These are phyloP conservation scores for Pythium brachiatum DNA, from an alignment of 352 stramenopile species.

Conservation along the genomic window DNA sequence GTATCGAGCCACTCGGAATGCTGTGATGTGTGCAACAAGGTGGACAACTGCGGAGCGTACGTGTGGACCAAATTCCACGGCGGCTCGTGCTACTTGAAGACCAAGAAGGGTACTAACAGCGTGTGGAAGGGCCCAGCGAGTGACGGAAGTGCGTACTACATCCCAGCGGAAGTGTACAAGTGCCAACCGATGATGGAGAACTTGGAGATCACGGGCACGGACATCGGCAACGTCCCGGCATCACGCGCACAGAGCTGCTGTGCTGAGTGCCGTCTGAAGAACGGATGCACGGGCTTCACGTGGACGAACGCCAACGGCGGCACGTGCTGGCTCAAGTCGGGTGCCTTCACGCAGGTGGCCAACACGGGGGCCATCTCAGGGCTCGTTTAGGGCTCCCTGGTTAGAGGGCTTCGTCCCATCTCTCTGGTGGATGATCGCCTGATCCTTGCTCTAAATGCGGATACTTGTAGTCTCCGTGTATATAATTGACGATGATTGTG, in stretches of 20 bases:
- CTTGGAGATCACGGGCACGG: conserved; percentile 1
- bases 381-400: not conserved
- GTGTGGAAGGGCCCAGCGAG: not conserved
- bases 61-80: conserved; percentile 48
- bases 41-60: conserved; percentile 29
- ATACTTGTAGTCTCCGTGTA: no score
- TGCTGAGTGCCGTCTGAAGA: not conserved
- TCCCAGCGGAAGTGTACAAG: conserved; percentile 6
- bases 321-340: conserved; percentile 50
- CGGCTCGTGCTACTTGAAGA: conserved; percentile 51
- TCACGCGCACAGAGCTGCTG: not conserved
- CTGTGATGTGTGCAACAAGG: conserved; percentile 30
- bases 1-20: conserved; percentile 12
- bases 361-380: not conserved
- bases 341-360: not conserved
- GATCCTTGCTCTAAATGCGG: no score
- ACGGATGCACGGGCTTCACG: conserved; percentile 10
- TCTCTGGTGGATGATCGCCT: no score
- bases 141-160: not conserved
- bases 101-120: conserved; percentile 2
- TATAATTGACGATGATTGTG: no score
- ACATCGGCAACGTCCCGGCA: not conserved
- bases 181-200: not conserved
- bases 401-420: no score
- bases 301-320: conserved; percentile 49